Evolutionary conservation across 2,329 filamentous ascomycete genomes (phyloP), one percentile per base, ranked within the genome.

Genomic region (Alternaria viburni): DNA sequence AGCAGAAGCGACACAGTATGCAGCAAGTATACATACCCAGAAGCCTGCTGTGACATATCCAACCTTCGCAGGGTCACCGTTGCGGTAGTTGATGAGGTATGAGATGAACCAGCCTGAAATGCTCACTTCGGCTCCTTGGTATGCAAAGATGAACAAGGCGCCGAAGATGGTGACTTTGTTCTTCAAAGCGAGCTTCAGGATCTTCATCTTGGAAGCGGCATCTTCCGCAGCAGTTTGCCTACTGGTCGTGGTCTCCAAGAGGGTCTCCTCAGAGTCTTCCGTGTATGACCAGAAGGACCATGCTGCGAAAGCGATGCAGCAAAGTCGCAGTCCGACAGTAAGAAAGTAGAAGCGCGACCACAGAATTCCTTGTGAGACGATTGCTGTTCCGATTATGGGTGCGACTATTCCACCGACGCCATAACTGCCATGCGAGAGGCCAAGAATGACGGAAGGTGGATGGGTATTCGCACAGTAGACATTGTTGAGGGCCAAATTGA

Each of bases 41-140:
- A 89, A 89, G 6, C 86, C 86, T 2, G 91, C 85, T 2, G 91
- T 93, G 21, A 96, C 91, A 77, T 96, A 96, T 36, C 93, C 93
- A 17, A 96, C 91, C 4, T 86, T 84, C 0, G 86, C 83, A 7
- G 91, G 91, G 69, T 91, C 85, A 13, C 91, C 92, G 60, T 88
- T 83, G 41, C 92, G 89, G 66, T 89, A 87, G 54, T 86, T 86
- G 78, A 96, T 93, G 43, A 96, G 83, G 81, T 94, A 96, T 3
- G 91, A 93, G 65, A 95, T 93, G 52, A 95, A 90, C 93, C 93
- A 96, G 57, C 93, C 92, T 0, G 90, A 92, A 67, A 95, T 92
- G 13, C 89, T 90, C 15, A 96, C 92, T 79, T 96, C 93, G 36
- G 91, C 90, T 32, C 92, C 93, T 79, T 96, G 92, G 78, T 97